These are phyloP conservation scores for Teunomyces tritomae DNA, from an alignment of 805 yeast species.

Conservation along the genomic window DNA sequence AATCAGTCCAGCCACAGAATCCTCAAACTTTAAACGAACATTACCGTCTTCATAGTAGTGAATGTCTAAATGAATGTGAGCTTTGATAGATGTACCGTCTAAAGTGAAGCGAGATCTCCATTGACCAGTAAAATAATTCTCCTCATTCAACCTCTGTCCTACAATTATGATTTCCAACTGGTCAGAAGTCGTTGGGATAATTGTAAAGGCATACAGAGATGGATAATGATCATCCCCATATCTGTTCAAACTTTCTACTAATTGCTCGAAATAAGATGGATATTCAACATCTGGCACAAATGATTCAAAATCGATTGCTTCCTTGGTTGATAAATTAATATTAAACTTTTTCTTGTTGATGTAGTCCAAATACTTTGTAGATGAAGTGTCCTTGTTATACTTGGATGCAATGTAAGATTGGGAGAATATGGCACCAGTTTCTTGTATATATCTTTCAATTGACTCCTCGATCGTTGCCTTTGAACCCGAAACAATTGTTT, in stretches of 20 bases:
- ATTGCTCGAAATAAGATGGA: conserved; percentile 28
- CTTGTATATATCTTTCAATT: conserved; percentile 26
- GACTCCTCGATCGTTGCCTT: conserved; percentile 24
- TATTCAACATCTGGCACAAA: conserved; percentile 22
- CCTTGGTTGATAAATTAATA: conserved; percentile 52
- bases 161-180: conserved; percentile 54
- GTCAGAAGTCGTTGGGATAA: conserved; percentile 33
- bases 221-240: conserved; percentile 73
- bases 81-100: conserved; percentile 38
- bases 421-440: conserved; percentile 29
- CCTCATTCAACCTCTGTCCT: conserved; percentile 69
- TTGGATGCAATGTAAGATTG: conserved; percentile 30
- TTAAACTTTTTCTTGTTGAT: conserved; percentile 48
- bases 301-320: conserved; percentile 53
- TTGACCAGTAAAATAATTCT: conserved; percentile 84
- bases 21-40: conserved; percentile 63
- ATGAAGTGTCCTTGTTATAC: conserved; percentile 27
- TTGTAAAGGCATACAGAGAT: conserved; percentile 44
- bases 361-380: conserved; percentile 54
- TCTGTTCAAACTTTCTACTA: conserved; percentile 32
- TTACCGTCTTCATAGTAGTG: conserved; percentile 97
- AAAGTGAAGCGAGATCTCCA: conserved; percentile 72
- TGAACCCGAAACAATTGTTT: conserved; percentile 20
- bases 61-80: conserved; percentile 64
- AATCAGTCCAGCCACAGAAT: conserved; percentile 22